Evolutionary conservation across 2,329 filamentous ascomycete species (phyloP), one percentile per base, ranked within the genome.

Genomic region (Penicillium sp.): DNA sequence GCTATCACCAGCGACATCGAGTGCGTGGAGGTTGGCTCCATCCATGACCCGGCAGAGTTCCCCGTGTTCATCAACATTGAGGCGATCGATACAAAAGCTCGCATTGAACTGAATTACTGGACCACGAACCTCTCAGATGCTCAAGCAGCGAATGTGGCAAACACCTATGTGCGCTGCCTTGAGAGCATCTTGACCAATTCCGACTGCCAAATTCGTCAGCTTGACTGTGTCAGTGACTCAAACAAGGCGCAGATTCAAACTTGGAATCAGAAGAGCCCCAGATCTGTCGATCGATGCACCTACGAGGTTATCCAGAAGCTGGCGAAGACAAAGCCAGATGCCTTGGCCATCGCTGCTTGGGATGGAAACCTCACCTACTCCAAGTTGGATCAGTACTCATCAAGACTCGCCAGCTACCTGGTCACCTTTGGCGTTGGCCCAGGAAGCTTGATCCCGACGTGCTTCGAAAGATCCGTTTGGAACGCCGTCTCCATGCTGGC

Each of bases 41-140:
- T 78, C 35, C 72, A 82, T 57, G 80, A 83, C 55, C 81, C 81
- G 0, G 81, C 80, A 1, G 81, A 83, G 64, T 80, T 81, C 60
- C 75, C 77, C 1, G 71, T 82, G 0, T 81, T 77, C 15, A 68
- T 83, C 55, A 82, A 82, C 51, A 78, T 82, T 20, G 81, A 82
- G 59, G 76, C 79, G 1, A 73, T 75, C 5, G 79, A 82, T n/a
- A 69, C 70, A 4, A 63, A 70, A 28, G 75, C 74, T 10, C 66
- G 65, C 4, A 75, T 77, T 38, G 75, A 75, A 37, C 58, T 79
- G 12, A 78, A 76, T 60, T 80, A 79, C 57, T 79, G 76, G 77
- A 77, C 74, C 5, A 73, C 75, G 28, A 66, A 66, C 15, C 59
- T 81, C 14, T 79, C 76, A 0, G 72, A 75, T 54, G 64, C 65